phyloP scores from a whole-genome alignment of 202 grass and related monocot genomes.

The Zoysia matrella region DNA sequence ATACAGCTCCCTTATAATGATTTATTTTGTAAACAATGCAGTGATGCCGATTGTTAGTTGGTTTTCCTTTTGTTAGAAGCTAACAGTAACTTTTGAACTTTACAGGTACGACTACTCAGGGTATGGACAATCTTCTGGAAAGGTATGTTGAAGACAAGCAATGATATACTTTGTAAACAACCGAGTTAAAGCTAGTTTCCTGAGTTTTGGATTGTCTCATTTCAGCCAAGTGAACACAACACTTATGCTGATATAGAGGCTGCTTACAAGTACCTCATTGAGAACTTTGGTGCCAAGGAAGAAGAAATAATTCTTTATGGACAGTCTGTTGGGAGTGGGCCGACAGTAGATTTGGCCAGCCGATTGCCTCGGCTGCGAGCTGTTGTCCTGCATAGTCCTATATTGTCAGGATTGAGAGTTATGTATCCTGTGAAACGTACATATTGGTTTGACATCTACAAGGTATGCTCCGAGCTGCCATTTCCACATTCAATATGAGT shows the following conservation, averaged over 20 bases:
- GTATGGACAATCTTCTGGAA: conserved; percentile 1
- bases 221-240: conserved; percentile 74
- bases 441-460: conserved; percentile 93
- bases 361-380: conserved; percentile 59
- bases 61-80: conserved; percentile 1
- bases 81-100: conserved; percentile 34
- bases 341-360: conserved; percentile 80
- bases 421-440: conserved; percentile 87
- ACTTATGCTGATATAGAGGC: conserved; percentile 87
- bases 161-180: background rate
- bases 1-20: conserved; percentile 10
- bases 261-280: conserved; percentile 74
- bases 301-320: conserved; percentile 85
- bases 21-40: conserved; percentile 9
- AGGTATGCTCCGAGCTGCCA: conserved; percentile 53
- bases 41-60: conserved; percentile 6
- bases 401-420: conserved; percentile 79
- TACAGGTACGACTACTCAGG: conserved; percentile 81
- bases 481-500: conserved; percentile 4
- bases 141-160: conserved; percentile 48
- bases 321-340: conserved; percentile 84
- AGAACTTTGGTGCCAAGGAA: conserved; percentile 75
- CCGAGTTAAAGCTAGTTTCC: background rate
- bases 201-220: conserved; percentile 38
- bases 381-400: conserved; percentile 81